Base-by-base conservation (phyloP, 352 stramenopile genomes). In the Pseudoperonospora humuli region DNA sequence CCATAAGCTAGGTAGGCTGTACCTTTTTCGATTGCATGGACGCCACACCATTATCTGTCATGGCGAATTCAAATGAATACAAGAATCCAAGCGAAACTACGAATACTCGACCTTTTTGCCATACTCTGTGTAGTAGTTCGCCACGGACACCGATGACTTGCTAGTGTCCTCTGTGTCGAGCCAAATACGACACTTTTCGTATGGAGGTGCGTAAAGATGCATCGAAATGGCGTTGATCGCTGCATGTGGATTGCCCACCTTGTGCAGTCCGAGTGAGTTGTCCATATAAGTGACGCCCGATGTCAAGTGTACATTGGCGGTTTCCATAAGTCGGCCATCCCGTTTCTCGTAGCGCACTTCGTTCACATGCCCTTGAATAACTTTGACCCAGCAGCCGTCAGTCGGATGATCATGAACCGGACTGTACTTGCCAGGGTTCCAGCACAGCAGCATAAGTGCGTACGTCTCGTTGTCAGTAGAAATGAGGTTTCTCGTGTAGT, bases 401-500 rank as follows among this genome's bases (percentile, higher is more conserved):
- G 75, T 88, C 31, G 84, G 89, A 64, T 97, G 90, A 64, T 97
- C 86, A 64, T 97, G 90, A 57, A 97, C 94, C 0, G 84, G 85
- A 24, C 84, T 86, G 58, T 86, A 86, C 66, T 86, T 85, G 43
- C 69, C 74, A 19, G 78, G 69, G 61, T 93, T 97, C 92, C 92
- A 97, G 68, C 91, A 97, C 19, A 98, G 45, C 26, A 98, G 51
- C 52, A 98, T 79, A 32, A 97, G 75, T n/a, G 91, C 93, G 56
- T 95, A 98, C 8, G 71, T 90, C 67, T 92, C 64, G 54, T 93
- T 61, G 57, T 97, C 88, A 3, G 88, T 96, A 7, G 86, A 81
- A 42, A 97, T 87, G 32, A 97, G 67, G 60, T 97, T 97, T 48
- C 92, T 67, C n/a, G 89, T 97, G 62, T 97, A 97, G 41, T 94